Conservation (phyloP, 805 yeast genomes). For the Isabelozyma pseudorhagii region DNA sequence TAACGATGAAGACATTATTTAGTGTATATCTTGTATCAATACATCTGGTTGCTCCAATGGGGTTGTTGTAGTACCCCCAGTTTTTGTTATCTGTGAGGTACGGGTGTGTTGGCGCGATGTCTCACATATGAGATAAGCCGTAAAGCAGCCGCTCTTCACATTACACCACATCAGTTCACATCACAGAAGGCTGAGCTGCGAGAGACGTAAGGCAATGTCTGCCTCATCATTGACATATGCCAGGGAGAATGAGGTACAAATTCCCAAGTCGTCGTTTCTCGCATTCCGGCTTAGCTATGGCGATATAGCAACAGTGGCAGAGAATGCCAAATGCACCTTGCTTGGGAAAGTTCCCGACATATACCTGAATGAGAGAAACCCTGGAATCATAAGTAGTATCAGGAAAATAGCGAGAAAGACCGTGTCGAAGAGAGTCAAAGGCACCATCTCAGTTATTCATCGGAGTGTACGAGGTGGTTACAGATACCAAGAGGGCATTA, state of each 20-base stretch:
- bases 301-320: constrained; percentile 45
- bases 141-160: no score
- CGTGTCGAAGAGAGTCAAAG: background rate
- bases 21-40: constrained; percentile 1
- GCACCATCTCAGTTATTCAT: constrained; percentile 3
- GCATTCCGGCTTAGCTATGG: constrained; percentile 57
- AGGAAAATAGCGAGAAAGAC: background rate
- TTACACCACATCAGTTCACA: no score
- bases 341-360: constrained; percentile 58
- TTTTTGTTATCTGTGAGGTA: background rate
- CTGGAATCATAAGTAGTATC: background rate
- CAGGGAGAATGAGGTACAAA: constrained; percentile 9
- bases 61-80: background rate
- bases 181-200: background rate
- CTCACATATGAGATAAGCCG: no score
- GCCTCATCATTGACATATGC: background rate
- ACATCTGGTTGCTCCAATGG: background rate
- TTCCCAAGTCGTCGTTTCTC: constrained; percentile 58
- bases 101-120: background rate
- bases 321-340: constrained; percentile 45
- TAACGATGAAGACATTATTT: constrained; percentile 39
- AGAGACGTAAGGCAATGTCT: background rate
- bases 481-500: background rate
- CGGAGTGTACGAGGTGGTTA: constrained; percentile 4
- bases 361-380: constrained; percentile 45